A percentile compares a stretch with the other conserved stretches of the same genome.
Conservation (phyloP, 495 filamentous ascomycete genomes). For the Amphirosellinia nigrospora region DNA sequence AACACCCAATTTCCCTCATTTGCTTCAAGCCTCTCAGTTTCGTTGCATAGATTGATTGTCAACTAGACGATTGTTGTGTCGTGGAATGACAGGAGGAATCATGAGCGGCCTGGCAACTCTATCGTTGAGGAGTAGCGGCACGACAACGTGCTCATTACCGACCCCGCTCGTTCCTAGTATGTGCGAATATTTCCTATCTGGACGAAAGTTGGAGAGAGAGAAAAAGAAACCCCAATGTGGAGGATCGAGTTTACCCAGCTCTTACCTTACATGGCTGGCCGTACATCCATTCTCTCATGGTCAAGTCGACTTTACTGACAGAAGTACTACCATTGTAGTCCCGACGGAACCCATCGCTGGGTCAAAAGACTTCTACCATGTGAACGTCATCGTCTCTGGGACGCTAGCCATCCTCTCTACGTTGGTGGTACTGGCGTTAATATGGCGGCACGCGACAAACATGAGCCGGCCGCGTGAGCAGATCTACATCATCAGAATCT, state of each 20-base stretch:
- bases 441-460: constrained; percentile 24
- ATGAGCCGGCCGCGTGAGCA: constrained; percentile 27
- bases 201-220: neutral
- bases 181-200: neutral
- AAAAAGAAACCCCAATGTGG: neutral
- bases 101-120: constrained; percentile 11
- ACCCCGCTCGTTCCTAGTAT: constrained; percentile 19
- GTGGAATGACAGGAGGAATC: constrained; percentile 1
- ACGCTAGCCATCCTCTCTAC: constrained; percentile 20
- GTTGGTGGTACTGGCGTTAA: constrained; percentile 7
- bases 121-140: neutral
- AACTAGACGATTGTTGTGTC: neutral
- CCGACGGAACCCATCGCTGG: constrained; percentile 22
- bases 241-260: neutral
- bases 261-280: neutral
- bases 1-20: neutral
- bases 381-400: constrained; percentile 21
- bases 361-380: constrained; percentile 21
- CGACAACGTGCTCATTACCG: constrained; percentile 16
- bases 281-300: neutral
- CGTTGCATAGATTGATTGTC: neutral
- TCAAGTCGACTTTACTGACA: neutral
- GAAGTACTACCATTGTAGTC: constrained; percentile 8
- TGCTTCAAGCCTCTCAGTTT: constrained; percentile 3
- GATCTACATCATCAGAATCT: constrained; percentile 26